These are phyloP conservation scores for Microdochium nivale DNA, from an alignment of 2,329 filamentous ascomycete genomes.

Conservation along the genomic window DNA sequence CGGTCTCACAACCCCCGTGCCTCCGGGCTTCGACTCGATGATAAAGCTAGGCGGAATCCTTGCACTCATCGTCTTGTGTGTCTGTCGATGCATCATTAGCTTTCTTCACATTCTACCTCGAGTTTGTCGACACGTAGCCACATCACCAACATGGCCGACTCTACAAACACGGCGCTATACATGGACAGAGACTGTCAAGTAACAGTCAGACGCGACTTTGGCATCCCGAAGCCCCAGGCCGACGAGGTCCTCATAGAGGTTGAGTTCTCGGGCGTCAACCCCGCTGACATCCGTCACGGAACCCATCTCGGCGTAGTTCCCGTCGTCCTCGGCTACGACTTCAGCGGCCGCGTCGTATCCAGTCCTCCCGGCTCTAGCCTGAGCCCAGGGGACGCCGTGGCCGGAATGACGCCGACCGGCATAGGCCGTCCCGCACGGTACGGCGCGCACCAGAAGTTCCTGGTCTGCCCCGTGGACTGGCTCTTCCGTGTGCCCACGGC, in stretches of 20 bases:
- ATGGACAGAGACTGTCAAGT: neutral
- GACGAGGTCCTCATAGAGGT: slow-evolving; percentile 5
- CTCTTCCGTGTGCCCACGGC: neutral
- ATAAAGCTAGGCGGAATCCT: neutral
- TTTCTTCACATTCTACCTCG: neutral
- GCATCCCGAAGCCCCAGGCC: neutral
- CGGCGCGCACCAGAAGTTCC: slow-evolving; percentile 4
- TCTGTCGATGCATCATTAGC: neutral
- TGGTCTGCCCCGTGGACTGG: slow-evolving; percentile 1
- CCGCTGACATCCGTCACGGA: slow-evolving; percentile 6
- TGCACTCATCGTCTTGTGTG: neutral
- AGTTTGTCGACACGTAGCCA: neutral
- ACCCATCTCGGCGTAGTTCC: slow-evolving; percentile 3
- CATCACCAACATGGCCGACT: neutral
- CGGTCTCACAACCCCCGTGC: neutral
- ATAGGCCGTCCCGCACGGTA: slow-evolving; percentile 1
- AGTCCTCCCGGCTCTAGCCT: neutral
- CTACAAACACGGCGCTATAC: neutral
- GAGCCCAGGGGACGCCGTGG: slow-evolving; percentile 1
- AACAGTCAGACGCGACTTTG: neutral
- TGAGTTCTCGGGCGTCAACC: slow-evolving; percentile 6
- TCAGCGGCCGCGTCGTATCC: slow-evolving; percentile 4
- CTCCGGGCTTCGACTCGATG: neutral
- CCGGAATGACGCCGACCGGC: slow-evolving; percentile 2
- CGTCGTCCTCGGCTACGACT: slow-evolving; percentile 7